phyloP scores from a whole-genome alignment of 805 yeast genomes.

The Saccharomycopsis sp. region DNA sequence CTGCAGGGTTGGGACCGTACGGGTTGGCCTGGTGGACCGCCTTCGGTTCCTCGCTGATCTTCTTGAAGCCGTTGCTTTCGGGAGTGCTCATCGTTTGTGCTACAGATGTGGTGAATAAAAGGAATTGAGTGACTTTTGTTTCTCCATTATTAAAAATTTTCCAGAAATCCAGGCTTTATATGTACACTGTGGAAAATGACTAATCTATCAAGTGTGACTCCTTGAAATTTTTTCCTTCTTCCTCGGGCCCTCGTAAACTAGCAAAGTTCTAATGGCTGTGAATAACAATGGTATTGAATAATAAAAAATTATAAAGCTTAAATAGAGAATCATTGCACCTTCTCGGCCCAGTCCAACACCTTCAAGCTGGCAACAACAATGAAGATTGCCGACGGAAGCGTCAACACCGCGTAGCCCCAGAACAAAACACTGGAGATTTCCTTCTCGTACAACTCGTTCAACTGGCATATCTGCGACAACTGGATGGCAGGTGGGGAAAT shows the following conservation, averaged over 20 bases:
- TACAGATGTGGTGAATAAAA: background rate
- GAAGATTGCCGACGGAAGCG: constrained; percentile 66
- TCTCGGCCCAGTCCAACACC: constrained; percentile 34
- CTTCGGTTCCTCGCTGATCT: constrained; percentile 39
- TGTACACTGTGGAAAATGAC: too few relatives aligned
- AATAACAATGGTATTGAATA: too few relatives aligned
- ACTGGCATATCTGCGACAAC: constrained; percentile 69
- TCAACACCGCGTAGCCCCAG: constrained; percentile 72
- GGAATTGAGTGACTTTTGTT: background rate
- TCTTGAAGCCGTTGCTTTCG: constrained; percentile 30
- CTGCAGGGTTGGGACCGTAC: constrained; percentile 93
- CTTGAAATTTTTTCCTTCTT: too few relatives aligned
- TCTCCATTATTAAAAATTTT: background rate
- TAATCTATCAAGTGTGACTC: too few relatives aligned
- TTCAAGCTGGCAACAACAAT: constrained; percentile 59
- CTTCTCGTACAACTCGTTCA: constrained; percentile 64
- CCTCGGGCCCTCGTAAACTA: too few relatives aligned
- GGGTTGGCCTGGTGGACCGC: constrained; percentile 47
- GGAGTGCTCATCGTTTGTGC: constrained; percentile 9
- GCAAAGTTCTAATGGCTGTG: too few relatives aligned
- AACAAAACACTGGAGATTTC: constrained; percentile 79
- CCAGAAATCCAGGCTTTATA: too few relatives aligned
- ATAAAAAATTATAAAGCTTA: too few relatives aligned
- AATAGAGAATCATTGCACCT: too few relatives aligned
- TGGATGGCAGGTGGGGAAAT: constrained; percentile 82